These are phyloP conservation scores for Avena eriantha DNA, from an alignment of 176 grass and related monocot species.

Conservation along the genomic window DNA sequence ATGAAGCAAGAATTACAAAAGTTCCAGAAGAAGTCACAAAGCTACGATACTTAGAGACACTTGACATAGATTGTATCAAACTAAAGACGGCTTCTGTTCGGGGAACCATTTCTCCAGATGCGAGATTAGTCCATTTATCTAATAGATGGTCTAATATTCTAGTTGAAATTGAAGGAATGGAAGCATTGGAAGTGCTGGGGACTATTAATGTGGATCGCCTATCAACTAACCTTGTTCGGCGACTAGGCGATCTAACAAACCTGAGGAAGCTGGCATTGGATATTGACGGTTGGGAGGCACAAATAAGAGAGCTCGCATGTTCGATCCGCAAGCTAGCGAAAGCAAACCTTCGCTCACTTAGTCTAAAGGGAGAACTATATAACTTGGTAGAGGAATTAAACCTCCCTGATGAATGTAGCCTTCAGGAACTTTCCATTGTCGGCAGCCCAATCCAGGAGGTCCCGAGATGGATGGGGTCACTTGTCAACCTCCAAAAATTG, in stretches of 20 bases:
- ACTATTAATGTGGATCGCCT: neutral
- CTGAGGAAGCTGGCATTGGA: neutral
- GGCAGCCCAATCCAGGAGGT: neutral
- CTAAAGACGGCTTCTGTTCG: too few relatives aligned
- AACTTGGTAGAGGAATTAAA: too few relatives aligned
- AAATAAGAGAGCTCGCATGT: neutral
- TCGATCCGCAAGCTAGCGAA: neutral
- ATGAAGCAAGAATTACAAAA: neutral
- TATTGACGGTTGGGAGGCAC: neutral
- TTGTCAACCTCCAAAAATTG: neutral
- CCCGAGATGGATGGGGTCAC: neutral
- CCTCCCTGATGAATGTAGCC: too few relatives aligned
- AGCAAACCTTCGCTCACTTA: neutral
- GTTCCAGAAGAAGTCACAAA: neutral
- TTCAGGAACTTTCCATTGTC: neutral
- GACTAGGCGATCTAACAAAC: neutral
- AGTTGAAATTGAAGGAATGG: neutral
- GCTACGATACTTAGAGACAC: neutral
- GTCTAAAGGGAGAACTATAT: fast-evolving
- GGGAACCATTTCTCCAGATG: neutral
- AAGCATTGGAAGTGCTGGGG: neutral
- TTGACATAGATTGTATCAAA: too few relatives aligned
- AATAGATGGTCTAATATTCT: neutral
- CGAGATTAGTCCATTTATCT: neutral
- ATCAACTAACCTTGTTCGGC: neutral